A percentile compares a stretch with the other conserved stretches of the same genome.
phyloP scores from a whole-genome alignment of 345 rosid species.

The Hirschfeldia incana region DNA sequence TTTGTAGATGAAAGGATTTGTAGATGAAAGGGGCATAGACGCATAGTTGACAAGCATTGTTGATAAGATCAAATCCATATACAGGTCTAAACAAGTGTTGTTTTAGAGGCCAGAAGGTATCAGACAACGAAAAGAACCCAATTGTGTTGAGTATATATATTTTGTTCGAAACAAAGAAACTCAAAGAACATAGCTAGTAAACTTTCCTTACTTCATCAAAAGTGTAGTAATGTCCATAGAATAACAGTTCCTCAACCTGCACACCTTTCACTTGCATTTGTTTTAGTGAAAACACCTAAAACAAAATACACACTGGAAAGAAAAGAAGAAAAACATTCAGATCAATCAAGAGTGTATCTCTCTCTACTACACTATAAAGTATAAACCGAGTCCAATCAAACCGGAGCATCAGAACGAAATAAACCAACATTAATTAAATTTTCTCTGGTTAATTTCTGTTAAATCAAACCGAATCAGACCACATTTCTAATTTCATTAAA shows the following conservation, averaged over 20 bases:
- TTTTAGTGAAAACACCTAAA: slow-evolving; percentile 20
- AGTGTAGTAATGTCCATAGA: slow-evolving; percentile 24
- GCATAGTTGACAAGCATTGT: slow-evolving; percentile 35
- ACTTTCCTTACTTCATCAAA: slow-evolving; percentile 24
- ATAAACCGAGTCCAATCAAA: neutral
- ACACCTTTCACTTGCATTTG: slow-evolving; percentile 44
- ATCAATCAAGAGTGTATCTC: neutral
- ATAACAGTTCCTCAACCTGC: slow-evolving; percentile 38
- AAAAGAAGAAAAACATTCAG: neutral
- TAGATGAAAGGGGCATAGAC: slow-evolving; percentile 37
- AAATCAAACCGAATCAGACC: neutral
- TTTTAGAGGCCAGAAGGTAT: neutral
- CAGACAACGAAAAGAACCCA: neutral
- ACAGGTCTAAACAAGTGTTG: slow-evolving; percentile 35
- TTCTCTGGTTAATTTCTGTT: neutral
- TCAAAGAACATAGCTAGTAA: neutral
- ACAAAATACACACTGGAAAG: neutral
- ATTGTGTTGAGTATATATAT: neutral
- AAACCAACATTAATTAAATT: neutral
- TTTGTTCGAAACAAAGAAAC: neutral
- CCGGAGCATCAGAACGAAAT: neutral
- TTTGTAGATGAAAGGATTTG: slow-evolving; percentile 27
- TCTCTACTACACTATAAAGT: neutral
- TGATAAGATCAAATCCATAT: slow-evolving; percentile 36
- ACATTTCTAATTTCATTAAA: neutral